These are phyloP conservation scores for Magnolia kwangsiensis DNA, from an alignment of 164 flowering plant species.

Conservation along the genomic window DNA sequence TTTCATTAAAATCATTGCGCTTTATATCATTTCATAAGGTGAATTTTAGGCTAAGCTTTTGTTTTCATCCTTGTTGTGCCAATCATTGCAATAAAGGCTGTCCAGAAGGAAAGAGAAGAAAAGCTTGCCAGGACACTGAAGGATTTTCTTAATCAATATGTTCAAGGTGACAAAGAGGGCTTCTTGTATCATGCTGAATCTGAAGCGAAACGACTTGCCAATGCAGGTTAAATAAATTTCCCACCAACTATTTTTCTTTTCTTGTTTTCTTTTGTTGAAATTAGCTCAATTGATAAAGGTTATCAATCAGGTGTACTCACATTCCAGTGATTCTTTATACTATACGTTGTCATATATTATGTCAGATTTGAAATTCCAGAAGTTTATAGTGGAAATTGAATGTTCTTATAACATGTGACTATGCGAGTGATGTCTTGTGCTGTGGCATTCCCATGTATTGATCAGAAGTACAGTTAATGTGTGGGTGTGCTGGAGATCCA, in stretches of 20 bases:
- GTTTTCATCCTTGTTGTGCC: neutral
- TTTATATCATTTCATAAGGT: neutral
- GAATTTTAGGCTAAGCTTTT: conserved; percentile 1
- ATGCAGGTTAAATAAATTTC: conserved; percentile 43
- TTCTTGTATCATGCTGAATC: conserved; percentile 62
- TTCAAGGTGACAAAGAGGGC: conserved; percentile 64
- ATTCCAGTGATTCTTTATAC: neutral
- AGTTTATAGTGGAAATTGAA: neutral
- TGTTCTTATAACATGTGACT: neutral
- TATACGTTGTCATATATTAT: too few relatives aligned
- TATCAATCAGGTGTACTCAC: neutral
- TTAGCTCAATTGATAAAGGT: neutral
- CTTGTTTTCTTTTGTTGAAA: neutral
- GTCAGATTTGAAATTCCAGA: neutral
- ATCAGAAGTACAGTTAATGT: neutral
- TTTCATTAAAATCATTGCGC: neutral
- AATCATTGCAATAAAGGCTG: conserved; percentile 43
- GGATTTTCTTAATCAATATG: conserved; percentile 66
- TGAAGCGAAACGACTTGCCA: conserved; percentile 73
- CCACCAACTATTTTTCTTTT: conserved; percentile 5
- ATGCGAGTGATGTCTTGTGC: neutral
- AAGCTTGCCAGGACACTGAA: conserved; percentile 62
- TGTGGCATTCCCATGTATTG: neutral
- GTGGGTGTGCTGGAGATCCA: neutral
- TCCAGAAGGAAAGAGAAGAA: conserved; percentile 90